Percentiles rank a stretch among this genome's conserved stretches.
Conservation (phyloP, 148 eudicot species). For the Oxyria digyna region DNA sequence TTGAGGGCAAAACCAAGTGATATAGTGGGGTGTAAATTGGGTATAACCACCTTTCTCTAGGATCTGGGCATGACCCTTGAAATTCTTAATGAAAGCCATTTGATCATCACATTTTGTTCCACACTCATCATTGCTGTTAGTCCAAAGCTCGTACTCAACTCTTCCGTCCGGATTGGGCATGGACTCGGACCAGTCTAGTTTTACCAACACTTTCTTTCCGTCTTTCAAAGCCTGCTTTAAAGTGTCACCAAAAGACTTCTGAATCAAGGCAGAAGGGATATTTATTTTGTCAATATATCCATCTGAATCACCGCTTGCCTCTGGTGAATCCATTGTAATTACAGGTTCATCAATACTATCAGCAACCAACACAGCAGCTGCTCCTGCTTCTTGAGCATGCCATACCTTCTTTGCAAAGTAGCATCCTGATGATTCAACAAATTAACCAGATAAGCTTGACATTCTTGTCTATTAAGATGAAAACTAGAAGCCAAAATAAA, state of each 20-base stretch:
- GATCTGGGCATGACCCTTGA: slow-evolving; percentile 94
- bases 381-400: slow-evolving; percentile 95
- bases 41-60: slow-evolving; percentile 82
- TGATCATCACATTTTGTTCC: slow-evolving; percentile 87
- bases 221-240: slow-evolving; percentile 44
- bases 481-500: background rate
- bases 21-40: slow-evolving; percentile 73
- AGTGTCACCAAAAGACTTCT: slow-evolving; percentile 42
- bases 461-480: background rate
- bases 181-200: slow-evolving; percentile 90
- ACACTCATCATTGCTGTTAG: slow-evolving; percentile 96
- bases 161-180: slow-evolving; percentile 62
- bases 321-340: slow-evolving; percentile 93
- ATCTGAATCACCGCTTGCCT: slow-evolving; percentile 47
- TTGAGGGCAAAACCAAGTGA: slow-evolving; percentile 91
- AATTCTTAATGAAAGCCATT: slow-evolving; percentile 63
- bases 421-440: slow-evolving; percentile 38
- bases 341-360: slow-evolving; percentile 68
- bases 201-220: slow-evolving; percentile 47
- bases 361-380: slow-evolving; percentile 74
- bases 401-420: slow-evolving; percentile 84
- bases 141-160: slow-evolving; percentile 60
- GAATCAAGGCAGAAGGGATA: slow-evolving; percentile 64
- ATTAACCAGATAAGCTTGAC: background rate
- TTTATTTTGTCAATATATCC: slow-evolving; percentile 50